These are phyloP conservation scores for Scutellospora calospora DNA, from an alignment of 371 early-diverging fungal species.

Conservation along the genomic window DNA sequence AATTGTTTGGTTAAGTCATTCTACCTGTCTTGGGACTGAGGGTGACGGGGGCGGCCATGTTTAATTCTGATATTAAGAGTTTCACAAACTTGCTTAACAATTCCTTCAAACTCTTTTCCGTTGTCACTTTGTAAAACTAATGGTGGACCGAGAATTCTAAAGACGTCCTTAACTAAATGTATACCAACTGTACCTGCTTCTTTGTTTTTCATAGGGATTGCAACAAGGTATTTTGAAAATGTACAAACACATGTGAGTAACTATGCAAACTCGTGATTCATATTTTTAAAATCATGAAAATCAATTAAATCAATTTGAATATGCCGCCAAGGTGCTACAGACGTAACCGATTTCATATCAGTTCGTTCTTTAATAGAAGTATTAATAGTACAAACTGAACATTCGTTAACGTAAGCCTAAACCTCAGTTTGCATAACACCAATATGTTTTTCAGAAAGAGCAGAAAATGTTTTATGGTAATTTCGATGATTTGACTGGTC, in stretches of 20 bases:
- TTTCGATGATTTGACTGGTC: constrained; percentile 12
- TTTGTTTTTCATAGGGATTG: not conserved
- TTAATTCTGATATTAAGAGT: not conserved
- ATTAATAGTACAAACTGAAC: too few relatives aligned
- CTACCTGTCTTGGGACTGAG: too few relatives aligned
- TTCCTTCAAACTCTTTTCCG: not conserved
- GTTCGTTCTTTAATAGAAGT: too few relatives aligned
- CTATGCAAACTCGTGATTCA: not conserved
- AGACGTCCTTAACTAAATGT: not conserved
- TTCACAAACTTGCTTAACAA: not conserved
- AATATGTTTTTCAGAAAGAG: too few relatives aligned
- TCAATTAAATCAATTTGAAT: constrained; percentile 10
- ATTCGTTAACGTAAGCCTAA: too few relatives aligned
- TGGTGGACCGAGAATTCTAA: not conserved
- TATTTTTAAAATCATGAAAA: not conserved
- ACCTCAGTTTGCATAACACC: too few relatives aligned
- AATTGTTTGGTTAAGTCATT: not conserved
- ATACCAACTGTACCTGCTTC: not conserved
- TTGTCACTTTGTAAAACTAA: constrained; percentile 18
- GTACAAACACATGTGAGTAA: not conserved
- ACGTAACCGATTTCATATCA: too few relatives aligned
- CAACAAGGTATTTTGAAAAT: not conserved
- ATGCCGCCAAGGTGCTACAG: too few relatives aligned
- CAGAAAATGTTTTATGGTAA: constrained; percentile 24
- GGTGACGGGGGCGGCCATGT: not conserved